Evolutionary conservation across 1,139 yeast genomes (phyloP), one percentile per base, ranked within the genome.

Genomic region (Hanseniaspora uvarum): DNA sequence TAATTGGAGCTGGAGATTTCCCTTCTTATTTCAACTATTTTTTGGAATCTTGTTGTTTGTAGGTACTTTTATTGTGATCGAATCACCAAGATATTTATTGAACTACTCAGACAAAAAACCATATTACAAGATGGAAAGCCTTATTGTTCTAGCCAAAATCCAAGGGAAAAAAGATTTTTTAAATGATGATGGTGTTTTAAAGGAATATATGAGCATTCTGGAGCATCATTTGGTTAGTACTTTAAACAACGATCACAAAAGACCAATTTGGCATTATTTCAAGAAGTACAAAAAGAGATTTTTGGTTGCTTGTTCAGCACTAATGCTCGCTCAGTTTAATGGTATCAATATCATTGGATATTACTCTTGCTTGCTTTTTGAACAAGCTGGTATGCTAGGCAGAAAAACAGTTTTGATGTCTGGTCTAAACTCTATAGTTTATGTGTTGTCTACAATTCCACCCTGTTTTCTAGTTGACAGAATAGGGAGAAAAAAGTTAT

Each of bases 341-440:
- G 97, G 97, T 62, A 89, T 88, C 67, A 88, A 88, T 64, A 89
- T 89, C 57, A 86, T 89, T 55, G 82, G 94, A 1, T 89, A 88
- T 70, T 88, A 88, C 69, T 96, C 96, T 1, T 96, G 96, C 0
- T 73, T 88, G 70, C 94, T 88, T 47, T 89, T 88, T 68, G 96
- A 87, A 67, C 86, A 86, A 63, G 96, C 96, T 2, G 96, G 96
- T 26, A 88, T 96, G 96, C 70, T 77, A 14, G 96, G 96, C 26
- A 73, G 95, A 58, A 79, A 80, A 61, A 96, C 96, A 2, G 79
- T 88, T 58, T 75, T 87, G 57, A 86, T 88, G 95, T 86, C 96
- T 0, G 96, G 96, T n/a, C 75, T 86, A 59, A 89, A 88, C 65
- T 79, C 88, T 3, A 63, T 88, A 19, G 76, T 88, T 46, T 89